Evolutionary conservation across 1,284 basidiomycete genomes (phyloP).

Genomic region (Grifola frondosa): DNA sequence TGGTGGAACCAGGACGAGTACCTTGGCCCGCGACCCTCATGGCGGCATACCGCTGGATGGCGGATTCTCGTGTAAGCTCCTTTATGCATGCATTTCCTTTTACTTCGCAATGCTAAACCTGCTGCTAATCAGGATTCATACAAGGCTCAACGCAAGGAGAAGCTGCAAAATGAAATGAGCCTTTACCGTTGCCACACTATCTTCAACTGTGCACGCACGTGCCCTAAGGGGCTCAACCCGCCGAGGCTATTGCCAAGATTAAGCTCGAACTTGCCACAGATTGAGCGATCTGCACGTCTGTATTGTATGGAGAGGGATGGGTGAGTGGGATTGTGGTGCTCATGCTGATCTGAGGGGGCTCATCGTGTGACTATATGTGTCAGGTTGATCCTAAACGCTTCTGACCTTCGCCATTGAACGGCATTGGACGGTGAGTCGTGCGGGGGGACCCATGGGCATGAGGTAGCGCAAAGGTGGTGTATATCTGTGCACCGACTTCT

Average conservation of each 20-base stretch:
- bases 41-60: slow-evolving; percentile 97
- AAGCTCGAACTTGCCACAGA: slow-evolving; percentile 86
- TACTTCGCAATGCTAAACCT: slow-evolving; percentile 1
- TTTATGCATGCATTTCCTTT: background rate
- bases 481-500: too few relatives aligned
- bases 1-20: slow-evolving; percentile 99
- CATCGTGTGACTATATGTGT: too few relatives aligned
- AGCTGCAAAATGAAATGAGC: slow-evolving; percentile 93
- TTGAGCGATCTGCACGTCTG: too few relatives aligned
- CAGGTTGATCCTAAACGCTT: too few relatives aligned
- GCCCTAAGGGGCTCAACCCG: slow-evolving; percentile 95
- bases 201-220: slow-evolving; percentile 93
- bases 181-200: slow-evolving; percentile 94
- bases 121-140: slow-evolving; percentile 64
- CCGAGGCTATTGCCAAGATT: slow-evolving; percentile 83
- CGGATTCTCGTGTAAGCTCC: slow-evolving; percentile 83
- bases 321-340: too few relatives aligned
- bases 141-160: slow-evolving; percentile 83
- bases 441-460: too few relatives aligned
- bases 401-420: too few relatives aligned
- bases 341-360: too few relatives aligned
- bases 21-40: slow-evolving; percentile 93
- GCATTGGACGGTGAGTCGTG: too few relatives aligned
- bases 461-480: too few relatives aligned
- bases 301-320: too few relatives aligned